Evolutionary conservation across 2,329 filamentous ascomycete species (phyloP), one percentile per base, ranked within the genome.

Genomic region (Tolypocladium paradoxum): DNA sequence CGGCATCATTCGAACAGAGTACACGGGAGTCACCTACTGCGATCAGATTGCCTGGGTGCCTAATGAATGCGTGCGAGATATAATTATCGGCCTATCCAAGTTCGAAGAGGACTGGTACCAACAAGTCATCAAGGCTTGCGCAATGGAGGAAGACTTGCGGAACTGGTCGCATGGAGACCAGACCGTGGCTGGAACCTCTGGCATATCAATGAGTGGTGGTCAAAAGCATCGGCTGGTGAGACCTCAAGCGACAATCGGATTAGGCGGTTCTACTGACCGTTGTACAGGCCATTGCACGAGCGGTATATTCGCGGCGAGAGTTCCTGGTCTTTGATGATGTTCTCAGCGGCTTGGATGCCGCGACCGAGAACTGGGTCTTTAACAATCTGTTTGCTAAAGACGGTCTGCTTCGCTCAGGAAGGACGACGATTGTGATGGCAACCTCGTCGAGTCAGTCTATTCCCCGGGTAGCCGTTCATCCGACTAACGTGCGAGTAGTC

Each of bases 321-420:
- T 27, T 45, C 16, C 40, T 45, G 1, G 24, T 45, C 11, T 45
- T 45, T 14, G 40, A 45, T n/a, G 40, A 45, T 45, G 40, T 45
- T 12, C 40, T 45, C 40, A 45, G 40, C 24, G 40, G 40, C 24
- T 29, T 45, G 24, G 40, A 45, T 29, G 40, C 40, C 24, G 40
- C 40, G 14, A 45, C 40, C 1, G 40, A 45, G 24, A 45, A 45
- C 18, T 11, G 2, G 1, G 40, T 45, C 3, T 45, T 45, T 6
- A 45, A 18, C 7, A 45, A 18, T 18, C 24, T 45, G 14, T 45
- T 45, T 8, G 40, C 40, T 16, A 29, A 45, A 18, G 24, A 45
- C 29, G 40, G 40, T 4, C 24, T 45, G 27, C 40, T 45, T 29
- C 40, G 40, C 16, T 18, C 9, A 6, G 40, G 40, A 45, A 29